Percentiles rank a stretch among this genome's conserved stretches.
phyloP scores from a whole-genome alignment of 257 asterid species.

The Rehmannia glutinosa region DNA sequence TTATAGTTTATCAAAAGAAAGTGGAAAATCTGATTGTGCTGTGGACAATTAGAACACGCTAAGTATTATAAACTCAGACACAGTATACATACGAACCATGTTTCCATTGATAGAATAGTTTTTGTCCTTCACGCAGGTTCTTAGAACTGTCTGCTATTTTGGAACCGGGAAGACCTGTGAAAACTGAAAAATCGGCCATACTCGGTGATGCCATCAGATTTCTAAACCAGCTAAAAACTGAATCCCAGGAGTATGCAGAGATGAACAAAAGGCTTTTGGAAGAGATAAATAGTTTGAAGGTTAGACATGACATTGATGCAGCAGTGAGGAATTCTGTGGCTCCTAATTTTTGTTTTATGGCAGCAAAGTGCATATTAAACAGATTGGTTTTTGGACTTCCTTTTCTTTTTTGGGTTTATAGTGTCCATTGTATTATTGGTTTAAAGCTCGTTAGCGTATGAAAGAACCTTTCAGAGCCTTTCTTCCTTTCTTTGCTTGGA shows the following conservation, averaged over 20 bases:
- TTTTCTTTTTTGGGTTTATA: no score
- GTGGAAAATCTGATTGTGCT: no score
- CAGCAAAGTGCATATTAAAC: no score
- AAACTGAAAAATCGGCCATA: conserved; percentile 68
- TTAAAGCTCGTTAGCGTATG: no score
- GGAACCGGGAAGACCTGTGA: conserved; percentile 71
- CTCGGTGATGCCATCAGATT: conserved; percentile 67
- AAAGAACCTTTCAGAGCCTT: no score
- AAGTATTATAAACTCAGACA: not conserved
- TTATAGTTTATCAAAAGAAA: no score
- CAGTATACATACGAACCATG: not conserved
- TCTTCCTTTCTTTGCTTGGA: no score
- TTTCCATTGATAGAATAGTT: not conserved
- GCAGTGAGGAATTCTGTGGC: not conserved
- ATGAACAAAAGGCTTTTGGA: conserved; percentile 58
- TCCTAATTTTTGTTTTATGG: not conserved
- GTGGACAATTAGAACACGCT: no score
- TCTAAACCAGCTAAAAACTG: conserved; percentile 54
- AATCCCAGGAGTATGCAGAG: conserved; percentile 48
- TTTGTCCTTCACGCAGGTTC: conserved; percentile 44
- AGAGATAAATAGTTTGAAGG: conserved; percentile 76
- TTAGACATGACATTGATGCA: conserved; percentile 13
- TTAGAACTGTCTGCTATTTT: conserved; percentile 53
- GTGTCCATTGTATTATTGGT: no score
- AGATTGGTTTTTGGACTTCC: no score